phyloP scores from a whole-genome alignment of 2,329 filamentous ascomycete species.

The Sclerotinia minor region DNA sequence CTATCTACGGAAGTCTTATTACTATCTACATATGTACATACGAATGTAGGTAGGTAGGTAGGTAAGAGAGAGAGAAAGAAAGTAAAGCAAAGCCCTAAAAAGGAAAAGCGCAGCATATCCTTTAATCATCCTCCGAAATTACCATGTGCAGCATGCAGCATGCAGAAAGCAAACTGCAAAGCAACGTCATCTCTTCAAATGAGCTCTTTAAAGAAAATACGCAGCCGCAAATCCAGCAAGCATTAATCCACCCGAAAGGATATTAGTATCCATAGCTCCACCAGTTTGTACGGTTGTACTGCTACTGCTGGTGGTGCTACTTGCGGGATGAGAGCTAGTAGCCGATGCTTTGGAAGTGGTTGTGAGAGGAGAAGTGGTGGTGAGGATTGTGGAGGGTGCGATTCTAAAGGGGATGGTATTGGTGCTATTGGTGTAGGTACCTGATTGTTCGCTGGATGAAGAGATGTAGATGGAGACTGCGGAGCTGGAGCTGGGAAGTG shows the following conservation, averaged over 20 bases:
- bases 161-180: too few species aligned
- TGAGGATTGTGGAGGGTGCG: background rate
- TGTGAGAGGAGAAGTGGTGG: background rate
- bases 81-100: too few species aligned
- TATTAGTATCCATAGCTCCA: background rate
- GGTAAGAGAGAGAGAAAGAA: background rate
- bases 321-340: background rate
- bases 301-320: background rate
- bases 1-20: too few species aligned
- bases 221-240: background rate
- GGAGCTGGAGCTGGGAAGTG: background rate
- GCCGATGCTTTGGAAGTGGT: background rate
- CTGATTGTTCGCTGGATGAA: background rate
- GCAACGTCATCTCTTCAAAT: background rate
- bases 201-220: background rate
- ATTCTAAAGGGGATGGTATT: background rate
- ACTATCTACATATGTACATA: too few species aligned
- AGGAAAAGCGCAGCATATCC: too few species aligned
- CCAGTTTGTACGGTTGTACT: background rate
- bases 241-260: background rate
- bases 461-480: background rate
- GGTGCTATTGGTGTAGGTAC: background rate
- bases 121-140: too few species aligned
- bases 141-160: background rate
- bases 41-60: too few species aligned